phyloP scores from a whole-genome alignment of 495 filamentous ascomycete species.

The Neurospora africana region DNA sequence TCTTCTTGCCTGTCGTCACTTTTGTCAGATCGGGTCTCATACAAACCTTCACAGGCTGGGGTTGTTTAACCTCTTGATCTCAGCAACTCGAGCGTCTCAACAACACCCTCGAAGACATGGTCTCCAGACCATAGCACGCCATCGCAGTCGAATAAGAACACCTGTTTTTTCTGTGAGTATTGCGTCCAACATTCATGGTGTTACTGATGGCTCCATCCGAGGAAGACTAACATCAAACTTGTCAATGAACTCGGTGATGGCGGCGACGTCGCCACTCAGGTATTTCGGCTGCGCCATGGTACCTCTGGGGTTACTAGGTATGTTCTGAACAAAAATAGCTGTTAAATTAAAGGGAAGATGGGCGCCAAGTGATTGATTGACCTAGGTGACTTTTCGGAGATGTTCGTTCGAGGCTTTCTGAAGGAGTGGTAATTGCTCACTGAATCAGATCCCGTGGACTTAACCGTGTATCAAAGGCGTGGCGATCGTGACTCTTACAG shows the following conservation, averaged over 20 bases:
- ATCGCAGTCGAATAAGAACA: constrained; percentile 95
- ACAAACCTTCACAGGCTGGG: background rate
- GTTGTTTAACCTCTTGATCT: constrained; percentile 56
- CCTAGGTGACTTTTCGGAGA: background rate
- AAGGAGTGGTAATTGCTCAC: background rate
- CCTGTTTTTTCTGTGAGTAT: constrained; percentile 35
- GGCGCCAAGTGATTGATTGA: background rate
- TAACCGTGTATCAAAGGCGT: background rate
- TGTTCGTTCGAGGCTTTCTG: background rate
- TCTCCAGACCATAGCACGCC: constrained; percentile 96
- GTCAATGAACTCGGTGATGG: constrained; percentile 71
- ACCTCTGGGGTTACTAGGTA: background rate
- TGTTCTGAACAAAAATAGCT: background rate
- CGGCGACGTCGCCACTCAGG: constrained; percentile 66
- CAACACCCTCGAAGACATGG: constrained; percentile 68
- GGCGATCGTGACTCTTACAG: background rate
- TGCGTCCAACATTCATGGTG: background rate
- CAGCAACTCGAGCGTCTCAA: constrained; percentile 73
- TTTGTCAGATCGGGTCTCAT: constrained; percentile 6
- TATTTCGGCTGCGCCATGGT: constrained; percentile 47
- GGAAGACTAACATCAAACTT: constrained; percentile 72
- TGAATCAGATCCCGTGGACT: background rate
- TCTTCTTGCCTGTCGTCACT: constrained; percentile 58
- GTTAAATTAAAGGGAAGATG: background rate
- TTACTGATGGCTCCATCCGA: background rate